phyloP scores from a whole-genome alignment of 2,329 filamentous ascomycete species.

The Exserohilum turcica region DNA sequence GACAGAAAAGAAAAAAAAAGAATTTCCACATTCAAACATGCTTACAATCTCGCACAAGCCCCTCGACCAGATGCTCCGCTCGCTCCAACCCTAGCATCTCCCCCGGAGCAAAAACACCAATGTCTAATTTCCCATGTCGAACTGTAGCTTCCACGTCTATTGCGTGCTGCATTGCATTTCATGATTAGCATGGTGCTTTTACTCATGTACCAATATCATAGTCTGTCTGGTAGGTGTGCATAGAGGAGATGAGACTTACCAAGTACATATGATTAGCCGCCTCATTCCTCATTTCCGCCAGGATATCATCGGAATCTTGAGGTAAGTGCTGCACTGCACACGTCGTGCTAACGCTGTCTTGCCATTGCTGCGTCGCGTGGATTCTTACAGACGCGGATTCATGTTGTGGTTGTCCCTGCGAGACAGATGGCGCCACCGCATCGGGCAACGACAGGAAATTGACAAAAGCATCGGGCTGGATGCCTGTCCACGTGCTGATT shows the following conservation, averaged over 20 bases:
- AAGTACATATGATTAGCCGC: constrained; percentile 41
- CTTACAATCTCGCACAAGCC: constrained; percentile 28
- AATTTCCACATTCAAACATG: not conserved
- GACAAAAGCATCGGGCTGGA: constrained; percentile 73
- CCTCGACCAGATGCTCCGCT: constrained; percentile 45
- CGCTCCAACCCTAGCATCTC: constrained; percentile 50
- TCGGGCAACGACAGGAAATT: constrained; percentile 73
- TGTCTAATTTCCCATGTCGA: constrained; percentile 54
- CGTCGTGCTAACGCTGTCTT: constrained; percentile 25
- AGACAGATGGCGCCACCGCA: constrained; percentile 19
- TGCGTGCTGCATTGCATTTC: constrained; percentile 50
- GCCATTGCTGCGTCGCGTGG: too few relatives aligned
- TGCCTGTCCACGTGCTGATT: constrained; percentile 74
- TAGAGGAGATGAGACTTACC: constrained; percentile 36
- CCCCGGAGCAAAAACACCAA: constrained; percentile 59
- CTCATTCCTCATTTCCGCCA: constrained; percentile 29
- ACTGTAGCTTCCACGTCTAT: constrained; percentile 63
- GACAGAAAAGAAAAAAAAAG: too few relatives aligned
- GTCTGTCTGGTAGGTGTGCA: too few relatives aligned
- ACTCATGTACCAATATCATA: too few relatives aligned
- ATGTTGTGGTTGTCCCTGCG: too few relatives aligned
- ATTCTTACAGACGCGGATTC: too few relatives aligned
- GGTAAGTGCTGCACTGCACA: constrained; percentile 1
- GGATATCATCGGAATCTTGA: constrained; percentile 17
- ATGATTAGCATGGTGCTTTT: too few relatives aligned